Base-by-base conservation (phyloP, 2,329 filamentous ascomycete genomes). In the Daldinia sp. region DNA sequence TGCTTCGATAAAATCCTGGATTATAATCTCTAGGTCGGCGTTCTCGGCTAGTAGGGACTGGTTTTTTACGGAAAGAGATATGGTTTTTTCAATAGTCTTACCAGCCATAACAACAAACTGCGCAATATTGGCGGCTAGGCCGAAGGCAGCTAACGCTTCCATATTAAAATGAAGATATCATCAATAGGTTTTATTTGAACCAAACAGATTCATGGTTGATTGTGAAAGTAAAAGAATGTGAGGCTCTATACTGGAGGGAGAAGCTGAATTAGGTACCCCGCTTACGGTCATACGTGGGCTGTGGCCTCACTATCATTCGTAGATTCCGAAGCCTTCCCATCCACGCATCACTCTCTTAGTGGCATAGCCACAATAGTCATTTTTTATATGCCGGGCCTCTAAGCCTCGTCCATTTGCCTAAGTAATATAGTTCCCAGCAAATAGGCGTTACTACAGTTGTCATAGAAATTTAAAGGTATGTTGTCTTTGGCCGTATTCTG, bases 71-170 rank as follows among this genome's bases (percentile, higher is more conserved):
- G 54, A 57, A 33, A 57, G 54, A 18, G 35, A 13, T 20, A 57
- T 7, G 6, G 39, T 44, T 18, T 57, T 57, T 13, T 57, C 54
- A 44, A 57, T 30, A n/a, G 39, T 57, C n/a, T 57, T 23, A 1
- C 54, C 54, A 3, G 54, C 54, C 1, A 57, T 57, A 20, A 13
- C 54, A 18, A 57, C 26, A 18, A 57, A 57, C 54, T 46, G 54
- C n/a, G 54, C 54, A 30, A 57, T 57, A 30, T 57, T 57, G 26
- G 54, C 54, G 10, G 54, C 54, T 1, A 57, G 23, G 26, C 54
- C 23, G 4, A 57, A 57, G 6, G 54, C 54, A 2, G 39, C 54
- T 20, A 57, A 30, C 2, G 37, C 54, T 23, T 57, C 54, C 54
- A 57, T 57, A 13, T 54, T 54, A 18, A 30, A 30, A 10, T 7